Base-by-base conservation (phyloP, 176 grass and related monocot species). In the Oryza officinalis region DNA sequence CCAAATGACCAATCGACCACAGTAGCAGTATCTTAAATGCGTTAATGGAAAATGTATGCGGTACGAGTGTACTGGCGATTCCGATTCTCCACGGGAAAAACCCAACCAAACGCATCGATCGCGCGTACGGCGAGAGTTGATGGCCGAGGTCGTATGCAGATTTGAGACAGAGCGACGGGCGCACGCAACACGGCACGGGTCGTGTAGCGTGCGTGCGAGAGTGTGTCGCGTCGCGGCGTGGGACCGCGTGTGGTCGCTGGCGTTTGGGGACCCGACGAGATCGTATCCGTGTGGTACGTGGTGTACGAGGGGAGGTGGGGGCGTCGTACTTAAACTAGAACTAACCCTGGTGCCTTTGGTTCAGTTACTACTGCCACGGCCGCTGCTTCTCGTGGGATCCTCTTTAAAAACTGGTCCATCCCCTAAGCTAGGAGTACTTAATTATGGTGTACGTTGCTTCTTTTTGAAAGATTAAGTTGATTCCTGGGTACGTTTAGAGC, bases 151-250 rank as follows among this genome's bases (percentile, higher is more conserved):
- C 49, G 49, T 54, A 54, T 8, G 49, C 17, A 54, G 17, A 20
- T 54, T 6, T 8, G 10, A 15, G 45, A 47, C 45, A 47, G 13
- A 47, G 13, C 11, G 45, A 47, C 45, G 45, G 13, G 37, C 37
- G 6, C 37, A 38, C 37, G 37, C 37, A 38, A 38, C 37, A 38
- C 37, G 37, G 37, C 37, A 9, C 45, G 45, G 45, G 13, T 47
- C 45, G 1, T 15, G 76, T 52, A 10, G 76, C 57, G 84, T 72
- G 68, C 76, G 27, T 80, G 76, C 84, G 35, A 79, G 35, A 37
- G 37, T 38, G 37, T 9, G 37, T 38, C 40, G 67, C 76, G 35
- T n/a, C n/a, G n/a, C n/a, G 7, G 0, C 65, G 31, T 27, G 2
- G 28, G 38, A 41, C 38, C 38, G 7, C 7, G 38, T 41, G 38